Percentiles rank a stretch among this genome's conserved stretches.
phyloP scores from a whole-genome alignment of 164 flowering plant genomes.

The Macadamia tetraphylla region DNA sequence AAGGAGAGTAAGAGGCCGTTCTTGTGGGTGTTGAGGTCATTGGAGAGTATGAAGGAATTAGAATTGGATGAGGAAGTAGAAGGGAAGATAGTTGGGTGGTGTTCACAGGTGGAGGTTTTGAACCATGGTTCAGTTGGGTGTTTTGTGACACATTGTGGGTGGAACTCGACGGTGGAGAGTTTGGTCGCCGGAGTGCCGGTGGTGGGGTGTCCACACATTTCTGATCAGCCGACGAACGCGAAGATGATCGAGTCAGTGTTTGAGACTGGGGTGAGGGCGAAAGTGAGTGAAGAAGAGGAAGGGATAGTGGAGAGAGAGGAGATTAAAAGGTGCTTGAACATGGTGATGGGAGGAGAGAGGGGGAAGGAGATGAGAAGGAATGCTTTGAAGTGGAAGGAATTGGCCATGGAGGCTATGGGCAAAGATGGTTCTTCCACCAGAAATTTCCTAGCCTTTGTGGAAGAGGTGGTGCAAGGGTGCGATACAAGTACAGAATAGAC shows the following conservation, averaged over 20 bases:
- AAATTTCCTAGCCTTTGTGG: constrained; percentile 23
- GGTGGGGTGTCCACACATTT: constrained; percentile 31
- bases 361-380: constrained; percentile 23
- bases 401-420: constrained; percentile 17
- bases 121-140: constrained; percentile 30
- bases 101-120: constrained; percentile 34
- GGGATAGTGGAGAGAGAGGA: constrained; percentile 21
- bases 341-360: constrained; percentile 24
- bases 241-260: constrained; percentile 27
- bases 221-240: constrained; percentile 36
- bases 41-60: background rate
- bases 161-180: constrained; percentile 26
- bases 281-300: constrained; percentile 8
- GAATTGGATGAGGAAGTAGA: background rate
- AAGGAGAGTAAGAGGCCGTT: constrained; percentile 14
- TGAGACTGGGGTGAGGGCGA: background rate
- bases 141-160: constrained; percentile 44
- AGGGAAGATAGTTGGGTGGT: constrained; percentile 39
- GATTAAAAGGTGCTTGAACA: constrained; percentile 28
- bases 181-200: constrained; percentile 27
- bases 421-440: constrained; percentile 22
- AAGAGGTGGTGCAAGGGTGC: background rate
- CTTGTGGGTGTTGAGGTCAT: constrained; percentile 19
- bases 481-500: too few relatives aligned
- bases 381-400: constrained; percentile 22